A percentile compares a stretch with the other conserved stretches of the same genome.
Evolutionary conservation across 768 basidiomycete species (phyloP).

Genomic region (Phylloporus sp.): DNA sequence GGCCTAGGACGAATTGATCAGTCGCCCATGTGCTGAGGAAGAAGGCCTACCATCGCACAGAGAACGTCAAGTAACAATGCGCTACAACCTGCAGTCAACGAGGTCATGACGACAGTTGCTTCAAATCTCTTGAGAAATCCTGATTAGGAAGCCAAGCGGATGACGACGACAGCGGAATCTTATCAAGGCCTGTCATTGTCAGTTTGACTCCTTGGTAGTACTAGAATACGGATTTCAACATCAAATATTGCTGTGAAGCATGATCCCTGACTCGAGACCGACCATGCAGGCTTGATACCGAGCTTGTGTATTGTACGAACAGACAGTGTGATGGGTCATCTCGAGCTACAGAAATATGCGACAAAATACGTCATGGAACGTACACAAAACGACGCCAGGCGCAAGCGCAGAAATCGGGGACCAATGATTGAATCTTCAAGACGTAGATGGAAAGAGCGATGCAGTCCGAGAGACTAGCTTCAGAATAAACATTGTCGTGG

Average conservation of each 20-base stretch:
- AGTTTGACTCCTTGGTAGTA: too few species aligned
- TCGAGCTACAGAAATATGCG: conserved; percentile 1
- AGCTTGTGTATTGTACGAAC: too few species aligned
- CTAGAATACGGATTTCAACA: too few species aligned
- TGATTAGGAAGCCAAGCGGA: conserved; percentile 8
- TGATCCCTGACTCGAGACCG: too few species aligned
- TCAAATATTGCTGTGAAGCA: too few species aligned
- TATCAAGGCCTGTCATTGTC: too few species aligned
- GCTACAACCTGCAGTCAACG: neutral
- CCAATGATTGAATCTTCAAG: conserved; percentile 1
- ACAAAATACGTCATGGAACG: neutral
- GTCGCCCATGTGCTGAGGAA: neutral
- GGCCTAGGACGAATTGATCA: conserved; percentile 4
- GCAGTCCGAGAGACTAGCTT: neutral
- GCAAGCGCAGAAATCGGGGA: neutral
- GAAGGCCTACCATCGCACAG: conserved; percentile 15
- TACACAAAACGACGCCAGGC: neutral
- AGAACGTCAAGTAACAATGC: conserved; percentile 14
- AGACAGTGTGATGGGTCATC: too few species aligned
- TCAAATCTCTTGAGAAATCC: too few species aligned
- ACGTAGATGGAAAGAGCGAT: conserved; percentile 6
- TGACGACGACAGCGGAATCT: too few species aligned
- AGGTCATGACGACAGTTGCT: conserved; percentile 1
- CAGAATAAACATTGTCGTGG: conserved; percentile 1
- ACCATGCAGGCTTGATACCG: too few species aligned